These are phyloP conservation scores for Eucalyptus regnans DNA, from an alignment of 345 rosid species.

Conservation along the genomic window DNA sequence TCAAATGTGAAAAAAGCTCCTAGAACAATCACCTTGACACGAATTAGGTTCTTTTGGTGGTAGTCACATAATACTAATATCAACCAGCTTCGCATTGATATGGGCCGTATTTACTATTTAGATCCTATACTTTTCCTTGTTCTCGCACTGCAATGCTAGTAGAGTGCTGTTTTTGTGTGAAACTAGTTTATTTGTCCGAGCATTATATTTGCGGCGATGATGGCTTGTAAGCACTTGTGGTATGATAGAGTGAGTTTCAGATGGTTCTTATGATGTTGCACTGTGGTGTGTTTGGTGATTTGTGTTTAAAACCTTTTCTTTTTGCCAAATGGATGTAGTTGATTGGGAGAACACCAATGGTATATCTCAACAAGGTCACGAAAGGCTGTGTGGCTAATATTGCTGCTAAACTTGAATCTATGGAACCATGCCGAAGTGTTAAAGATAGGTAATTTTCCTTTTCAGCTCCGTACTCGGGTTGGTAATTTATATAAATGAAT, in stretches of 20 bases:
- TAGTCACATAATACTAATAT: not conserved
- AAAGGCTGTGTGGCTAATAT: constrained; percentile 66
- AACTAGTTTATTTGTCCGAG: not conserved
- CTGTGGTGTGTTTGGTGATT: not conserved
- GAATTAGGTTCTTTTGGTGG: not conserved
- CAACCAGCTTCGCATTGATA: not conserved
- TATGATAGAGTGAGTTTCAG: not conserved
- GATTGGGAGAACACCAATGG: constrained; percentile 89
- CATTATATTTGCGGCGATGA: not conserved
- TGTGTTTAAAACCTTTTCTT: not conserved
- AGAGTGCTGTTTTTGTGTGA: not conserved
- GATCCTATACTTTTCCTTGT: not conserved
- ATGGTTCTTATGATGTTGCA: not conserved
- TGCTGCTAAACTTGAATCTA: constrained; percentile 96
- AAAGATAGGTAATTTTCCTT: constrained; percentile 59
- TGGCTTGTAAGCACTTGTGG: not conserved
- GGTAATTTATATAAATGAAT: not conserved
- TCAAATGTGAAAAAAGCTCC: not conserved
- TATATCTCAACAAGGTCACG: constrained; percentile 80
- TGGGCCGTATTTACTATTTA: not conserved
- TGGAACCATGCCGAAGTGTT: constrained; percentile 94
- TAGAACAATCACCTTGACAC: not conserved
- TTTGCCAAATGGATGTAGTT: constrained; percentile 33
- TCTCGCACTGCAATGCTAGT: not conserved
- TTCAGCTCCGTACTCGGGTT: not conserved